Base-by-base conservation (phyloP, 148 eudicot species). In the Beta vulgaris region DNA sequence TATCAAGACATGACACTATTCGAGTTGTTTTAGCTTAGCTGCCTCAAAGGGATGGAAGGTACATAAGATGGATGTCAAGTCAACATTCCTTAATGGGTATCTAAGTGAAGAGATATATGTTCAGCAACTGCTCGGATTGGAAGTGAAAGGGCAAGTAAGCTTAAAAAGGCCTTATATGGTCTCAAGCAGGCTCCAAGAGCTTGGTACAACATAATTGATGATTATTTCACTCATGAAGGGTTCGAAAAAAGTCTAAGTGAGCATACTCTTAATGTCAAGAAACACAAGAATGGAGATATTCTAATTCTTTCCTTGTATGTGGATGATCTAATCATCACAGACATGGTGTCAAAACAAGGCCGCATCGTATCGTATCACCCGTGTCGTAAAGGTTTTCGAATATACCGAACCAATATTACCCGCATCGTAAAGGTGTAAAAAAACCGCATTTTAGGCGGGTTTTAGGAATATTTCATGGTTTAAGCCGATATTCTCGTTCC, bases 241-340 rank as follows among this genome's bases (percentile, higher is more conserved):
- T n/a, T n/a, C n/a, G n/a, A n/a, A n/a, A n/a, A n/a, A n/a, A n/a
- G n/a, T n/a, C n/a, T n/a, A n/a, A n/a, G n/a, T n/a, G n/a, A 74
- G 14, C 62, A 69, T 23, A 71, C 72, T 4, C 29, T 80, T 0
- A 75, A 80, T 71, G 49, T 63, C 11, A 80, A 80, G 71, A 69
- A 46, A 7, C 10, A n/a, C 26, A 68, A 12, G 6, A 10, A 66
- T 19, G 14, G 48, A 44, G 72, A 80, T 28, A 62, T 80, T 26
- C 18, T 82, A 0, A 15, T 77, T 37, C 69, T 81, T 1, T 81
- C 71, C 14, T 60, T 81, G 1, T 81, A 76, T 61, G 84, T 74
- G 8, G 83, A 77, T 64, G 78, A 82, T 35, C 37, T 82, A 0
- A 29, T 82, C 26, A 37, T 73, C 5, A 73, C 62, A 0, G 42